These are phyloP conservation scores for Russula griseocarnosa DNA, from an alignment of 768 basidiomycete genomes.

Conservation along the genomic window DNA sequence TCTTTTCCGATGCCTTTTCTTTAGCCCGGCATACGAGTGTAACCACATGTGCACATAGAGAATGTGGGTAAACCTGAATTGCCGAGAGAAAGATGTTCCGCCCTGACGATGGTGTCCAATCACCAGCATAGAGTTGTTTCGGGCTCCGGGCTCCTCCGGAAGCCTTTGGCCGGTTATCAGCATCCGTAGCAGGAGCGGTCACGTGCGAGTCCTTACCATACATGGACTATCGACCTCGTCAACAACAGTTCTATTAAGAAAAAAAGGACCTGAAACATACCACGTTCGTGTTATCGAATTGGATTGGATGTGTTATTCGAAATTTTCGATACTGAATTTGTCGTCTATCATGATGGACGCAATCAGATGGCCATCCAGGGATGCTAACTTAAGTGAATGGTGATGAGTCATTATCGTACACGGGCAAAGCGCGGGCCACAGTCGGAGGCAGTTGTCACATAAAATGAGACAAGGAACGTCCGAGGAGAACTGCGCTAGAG, in stretches of 20 bases:
- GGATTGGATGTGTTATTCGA: not conserved
- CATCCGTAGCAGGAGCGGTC: not conserved
- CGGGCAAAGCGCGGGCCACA: not conserved
- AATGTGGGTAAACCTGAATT: not conserved
- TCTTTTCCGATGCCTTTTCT: not conserved
- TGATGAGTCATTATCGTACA: not conserved
- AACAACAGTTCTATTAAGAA: not conserved
- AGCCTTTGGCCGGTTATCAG: not conserved
- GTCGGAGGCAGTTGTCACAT: not conserved
- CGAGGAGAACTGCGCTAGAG: not conserved
- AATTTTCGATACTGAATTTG: too few relatives aligned
- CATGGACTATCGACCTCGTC: not conserved
- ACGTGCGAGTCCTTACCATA: not conserved
- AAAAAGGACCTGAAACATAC: not conserved
- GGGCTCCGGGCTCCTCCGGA: not conserved
- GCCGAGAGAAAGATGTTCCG: not conserved
- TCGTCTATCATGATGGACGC: not conserved
- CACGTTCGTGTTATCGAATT: not conserved
- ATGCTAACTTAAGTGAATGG: not conserved
- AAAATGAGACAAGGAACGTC: not conserved
- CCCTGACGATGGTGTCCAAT: too few relatives aligned
- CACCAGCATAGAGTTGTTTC: not conserved
- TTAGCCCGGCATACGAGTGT: not conserved
- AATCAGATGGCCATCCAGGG: not conserved
- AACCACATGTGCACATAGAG: not conserved